Conservation (phyloP, 768 basidiomycete genomes). For the Suillus discolor region DNA sequence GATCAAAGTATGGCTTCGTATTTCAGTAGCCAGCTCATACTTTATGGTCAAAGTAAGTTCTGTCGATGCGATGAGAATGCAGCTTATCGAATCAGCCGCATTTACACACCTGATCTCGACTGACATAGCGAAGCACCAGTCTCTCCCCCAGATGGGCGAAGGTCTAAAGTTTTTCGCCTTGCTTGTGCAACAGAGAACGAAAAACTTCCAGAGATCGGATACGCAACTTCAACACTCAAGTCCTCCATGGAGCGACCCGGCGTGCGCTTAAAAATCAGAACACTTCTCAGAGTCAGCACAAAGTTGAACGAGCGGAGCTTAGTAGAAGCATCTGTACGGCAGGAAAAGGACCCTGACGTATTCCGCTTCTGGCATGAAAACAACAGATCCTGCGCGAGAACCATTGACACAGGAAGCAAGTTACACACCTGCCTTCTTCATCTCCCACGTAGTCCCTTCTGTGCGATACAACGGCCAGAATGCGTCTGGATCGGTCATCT, state of each 20-base stretch:
- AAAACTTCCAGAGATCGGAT: constrained; percentile 61
- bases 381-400: constrained; percentile 8
- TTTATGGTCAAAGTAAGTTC: constrained; percentile 59
- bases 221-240: constrained; percentile 13
- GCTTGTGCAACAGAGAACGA: constrained; percentile 60
- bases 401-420: background rate
- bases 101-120: constrained; percentile 43
- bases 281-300: constrained; percentile 7
- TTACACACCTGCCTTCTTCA: constrained; percentile 60
- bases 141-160: constrained; percentile 18
- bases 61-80: constrained; percentile 22
- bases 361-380: background rate
- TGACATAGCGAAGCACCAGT: constrained; percentile 31
- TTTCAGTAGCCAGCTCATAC: constrained; percentile 36
- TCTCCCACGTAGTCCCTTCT: constrained; percentile 40
- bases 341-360: background rate
- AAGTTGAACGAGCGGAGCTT: background rate
- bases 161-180: constrained; percentile 40
- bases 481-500: constrained; percentile 7
- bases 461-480: constrained; percentile 54
- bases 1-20: constrained; percentile 44
- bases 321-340: background rate
- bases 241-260: background rate
- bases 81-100: constrained; percentile 7
- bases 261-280: constrained; percentile 20